Base-by-base conservation (phyloP, 495 filamentous ascomycete genomes). In the Penicillium alfredii region DNA sequence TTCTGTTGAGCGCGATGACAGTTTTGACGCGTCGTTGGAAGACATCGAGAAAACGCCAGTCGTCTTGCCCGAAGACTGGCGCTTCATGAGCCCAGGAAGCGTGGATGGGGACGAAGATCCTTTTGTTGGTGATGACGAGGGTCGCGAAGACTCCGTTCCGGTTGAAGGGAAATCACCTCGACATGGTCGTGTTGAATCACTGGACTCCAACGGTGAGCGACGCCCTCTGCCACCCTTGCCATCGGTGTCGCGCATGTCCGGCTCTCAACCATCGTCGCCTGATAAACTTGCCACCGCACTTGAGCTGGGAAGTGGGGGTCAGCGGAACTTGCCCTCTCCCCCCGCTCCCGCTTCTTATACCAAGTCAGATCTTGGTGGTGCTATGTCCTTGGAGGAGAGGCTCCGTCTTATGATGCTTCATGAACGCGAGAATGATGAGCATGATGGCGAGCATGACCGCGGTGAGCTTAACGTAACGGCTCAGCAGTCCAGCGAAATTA, bases 11-110 rank as follows among this genome's bases (percentile, higher is more conserved):
- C 76, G 75, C 19, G 88, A 95, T 26, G 88, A 94, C 55, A 94
- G 87, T 61, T 94, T 94, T 50, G 88, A 95, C 60, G 88, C 82
- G 3, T 90, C 86, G 3, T 73, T 95, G 15, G 90, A 97, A 60
- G 92, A 98, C 53, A 84, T 86, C 12, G 88, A 94, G 47, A 94
- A 96, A 66, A 96, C 93, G 1, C 90, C 92, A 3, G 93, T 98
- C 13, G 92, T 98, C 17, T 74, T 93, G 30, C 92, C 92, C 2
- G 93, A 96, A 47, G 88, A 95, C 49, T 98, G 92, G 92, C 76
- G 84, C 28, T 83, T 86, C 44, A 82, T 84, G 73, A 81, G 72
- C 42, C 80, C 83, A 2, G 57, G 55, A n/a, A 59, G 54, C 21
- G 71, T 69, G 3, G 68, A 82, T 35, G 69, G 61, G 6, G 68